A percentile compares a stretch with the other conserved stretches of the same genome.
Conservation (phyloP, 2,329 filamentous ascomycete species). For the Paraphoma sp. region DNA sequence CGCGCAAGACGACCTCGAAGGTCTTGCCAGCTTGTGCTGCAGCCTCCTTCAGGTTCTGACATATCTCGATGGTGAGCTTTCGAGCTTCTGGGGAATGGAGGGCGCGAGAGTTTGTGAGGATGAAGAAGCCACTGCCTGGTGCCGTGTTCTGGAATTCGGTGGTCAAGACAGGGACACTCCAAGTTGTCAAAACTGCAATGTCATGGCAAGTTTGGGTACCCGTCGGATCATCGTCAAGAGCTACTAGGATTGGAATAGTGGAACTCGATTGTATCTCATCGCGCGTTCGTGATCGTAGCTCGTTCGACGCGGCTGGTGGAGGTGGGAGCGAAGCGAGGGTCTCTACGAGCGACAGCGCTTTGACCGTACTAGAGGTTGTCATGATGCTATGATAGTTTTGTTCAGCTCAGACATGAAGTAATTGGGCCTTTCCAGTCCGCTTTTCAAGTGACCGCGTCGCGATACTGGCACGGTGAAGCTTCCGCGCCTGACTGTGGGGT, state of each 20-base stretch:
- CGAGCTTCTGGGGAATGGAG: slow-evolving; percentile 58
- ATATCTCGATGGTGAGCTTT: slow-evolving; percentile 59
- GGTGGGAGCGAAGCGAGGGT: slow-evolving; percentile 14
- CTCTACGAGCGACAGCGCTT: neutral
- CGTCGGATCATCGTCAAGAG: slow-evolving; percentile 64
- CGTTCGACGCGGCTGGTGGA: slow-evolving; percentile 16
- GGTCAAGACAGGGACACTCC: slow-evolving; percentile 55
- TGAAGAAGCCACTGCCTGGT: slow-evolving; percentile 61
- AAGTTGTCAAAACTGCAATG: slow-evolving; percentile 62
- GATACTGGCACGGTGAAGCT: neutral
- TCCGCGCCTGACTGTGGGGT: neutral
- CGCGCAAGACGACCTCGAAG: slow-evolving; percentile 64
- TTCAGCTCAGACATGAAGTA: too few relatives aligned
- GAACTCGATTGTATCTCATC: slow-evolving; percentile 22
- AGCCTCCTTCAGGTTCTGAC: slow-evolving; percentile 56
- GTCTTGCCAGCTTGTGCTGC: slow-evolving; percentile 47
- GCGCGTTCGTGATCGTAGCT: slow-evolving; percentile 28
- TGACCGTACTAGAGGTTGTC: neutral
- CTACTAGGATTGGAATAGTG: slow-evolving; percentile 41
- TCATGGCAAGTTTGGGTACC: slow-evolving; percentile 69
- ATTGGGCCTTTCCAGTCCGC: too few relatives aligned
- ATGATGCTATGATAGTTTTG: neutral
- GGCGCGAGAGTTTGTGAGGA: slow-evolving; percentile 66
- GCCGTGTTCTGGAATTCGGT: slow-evolving; percentile 52
- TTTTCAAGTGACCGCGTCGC: neutral